These are phyloP conservation scores for Allium sativum DNA, from an alignment of 106 monocot species.

Conservation along the genomic window DNA sequence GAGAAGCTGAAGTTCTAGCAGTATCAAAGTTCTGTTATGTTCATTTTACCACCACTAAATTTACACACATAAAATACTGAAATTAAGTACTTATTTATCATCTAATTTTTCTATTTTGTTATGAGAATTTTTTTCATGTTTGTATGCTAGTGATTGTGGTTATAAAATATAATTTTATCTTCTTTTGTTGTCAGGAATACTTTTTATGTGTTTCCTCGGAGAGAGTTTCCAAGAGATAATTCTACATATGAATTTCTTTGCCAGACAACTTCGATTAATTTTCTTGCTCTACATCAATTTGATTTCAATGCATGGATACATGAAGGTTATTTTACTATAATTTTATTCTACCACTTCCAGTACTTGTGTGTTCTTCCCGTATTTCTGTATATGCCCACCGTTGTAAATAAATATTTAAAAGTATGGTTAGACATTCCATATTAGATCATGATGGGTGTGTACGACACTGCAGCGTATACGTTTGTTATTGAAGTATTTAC, in stretches of 20 bases:
- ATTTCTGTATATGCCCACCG: neutral
- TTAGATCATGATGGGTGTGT: no score
- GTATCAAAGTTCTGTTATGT: no score
- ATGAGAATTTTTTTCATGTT: neutral
- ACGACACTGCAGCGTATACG: no score
- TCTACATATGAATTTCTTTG: constrained; percentile 70
- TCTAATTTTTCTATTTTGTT: neutral
- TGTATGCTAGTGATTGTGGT: neutral
- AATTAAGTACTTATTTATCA: neutral
- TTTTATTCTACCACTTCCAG: neutral
- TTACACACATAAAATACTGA: no score
- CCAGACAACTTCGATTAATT: constrained; percentile 81
- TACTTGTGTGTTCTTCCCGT: neutral
- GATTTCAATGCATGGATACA: constrained; percentile 90
- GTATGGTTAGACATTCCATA: neutral
- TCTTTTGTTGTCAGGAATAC: constrained; percentile 46
- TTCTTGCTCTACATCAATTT: constrained; percentile 82
- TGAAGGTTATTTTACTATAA: constrained; percentile 45
- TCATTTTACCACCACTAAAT: no score
- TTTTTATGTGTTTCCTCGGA: constrained; percentile 69
- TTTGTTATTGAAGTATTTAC: constrained; percentile 19
- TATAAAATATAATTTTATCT: neutral
- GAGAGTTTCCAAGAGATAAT: constrained; percentile 40
- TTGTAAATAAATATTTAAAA: neutral
- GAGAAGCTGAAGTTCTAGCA: no score